Base-by-base conservation (phyloP, 2,329 filamentous ascomycete genomes). In the Pyrenochaeta sp. region DNA sequence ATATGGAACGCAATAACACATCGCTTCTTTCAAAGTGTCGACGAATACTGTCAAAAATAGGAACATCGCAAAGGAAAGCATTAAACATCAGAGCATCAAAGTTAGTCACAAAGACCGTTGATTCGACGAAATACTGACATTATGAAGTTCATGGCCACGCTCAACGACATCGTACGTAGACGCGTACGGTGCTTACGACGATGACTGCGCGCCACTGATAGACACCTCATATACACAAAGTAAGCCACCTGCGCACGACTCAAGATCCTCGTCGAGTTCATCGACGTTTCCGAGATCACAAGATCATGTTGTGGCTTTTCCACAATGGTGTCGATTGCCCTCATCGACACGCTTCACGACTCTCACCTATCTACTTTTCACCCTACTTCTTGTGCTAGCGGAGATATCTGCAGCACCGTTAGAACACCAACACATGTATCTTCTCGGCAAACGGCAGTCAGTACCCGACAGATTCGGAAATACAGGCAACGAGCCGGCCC, bases 391-490 rank as follows among this genome's bases (percentile, higher is more conserved):
- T 14, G 20, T 54, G 12, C 33, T 42, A n/a, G 39, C 56, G 7
- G 15, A 45, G 7, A 47, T 53, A 11, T 31, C 37, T 21, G 52
- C 64, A 29, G 36, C 40, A 3, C 53, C 60, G n/a, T n/a, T 49
- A 15, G n/a, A 45, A 31, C 10, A 43, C 7, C 11, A 29, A 5
- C 48, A 51, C 20, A 15, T 37, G 10, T 33, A 45, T n/a, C 46
- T 51, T 3, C 48, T 54, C 4, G n/a, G 42, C 14, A 14, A 36
- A 5, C 58, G 64, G n/a, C 66, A 69, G 55, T 54, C 66, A 11
- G 62, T 69, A 15, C 66, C 64, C 10, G 64, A 69, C 32, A 40
- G 42, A 18, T 53, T 43, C 15, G 64, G 64, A 6, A 54, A 66
- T 23, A 67, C 64, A 39, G 66, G 64, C 14, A 65, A 64, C 45